phyloP scores from a whole-genome alignment of 768 basidiomycete genomes.

The Clitopilus hobsonii region DNA sequence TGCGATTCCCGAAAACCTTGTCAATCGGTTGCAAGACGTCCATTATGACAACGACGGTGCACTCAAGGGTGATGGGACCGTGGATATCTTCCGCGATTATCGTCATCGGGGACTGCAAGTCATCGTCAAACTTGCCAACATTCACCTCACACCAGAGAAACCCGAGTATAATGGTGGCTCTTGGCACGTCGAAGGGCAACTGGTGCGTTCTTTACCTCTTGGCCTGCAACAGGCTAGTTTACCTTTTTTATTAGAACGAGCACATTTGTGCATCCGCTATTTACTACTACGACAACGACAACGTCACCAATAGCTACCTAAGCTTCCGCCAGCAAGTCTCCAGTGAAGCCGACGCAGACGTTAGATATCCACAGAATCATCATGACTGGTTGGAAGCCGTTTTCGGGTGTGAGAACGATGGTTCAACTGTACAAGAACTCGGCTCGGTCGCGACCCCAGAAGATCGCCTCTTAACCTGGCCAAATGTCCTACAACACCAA shows the following conservation, averaged over 20 bases:
- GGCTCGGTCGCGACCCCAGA: constrained; percentile 20
- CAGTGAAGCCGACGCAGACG: constrained; percentile 3
- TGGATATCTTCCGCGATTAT: constrained; percentile 10
- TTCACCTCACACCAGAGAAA: constrained; percentile 30
- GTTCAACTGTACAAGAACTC: constrained; percentile 13
- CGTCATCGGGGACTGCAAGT: constrained; percentile 19
- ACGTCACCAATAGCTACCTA: constrained; percentile 23
- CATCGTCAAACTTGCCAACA: constrained; percentile 27
- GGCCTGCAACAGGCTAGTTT: too few species aligned
- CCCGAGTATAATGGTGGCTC: constrained; percentile 28
- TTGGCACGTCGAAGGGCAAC: constrained; percentile 33
- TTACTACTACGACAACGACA: constrained; percentile 20
- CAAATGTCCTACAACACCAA: constrained; percentile 28
- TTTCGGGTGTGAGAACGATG: constrained; percentile 13
- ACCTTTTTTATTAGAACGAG: constrained; percentile 12
- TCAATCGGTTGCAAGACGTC: too few species aligned
- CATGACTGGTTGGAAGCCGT: constrained; percentile 15
- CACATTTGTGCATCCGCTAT: constrained; percentile 20
- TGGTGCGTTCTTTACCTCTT: constrained; percentile 4
- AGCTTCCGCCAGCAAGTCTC: constrained; percentile 21
- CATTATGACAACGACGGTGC: neutral
- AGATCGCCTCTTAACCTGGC: constrained; percentile 24
- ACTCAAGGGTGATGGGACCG: constrained; percentile 5
- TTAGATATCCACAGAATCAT: constrained; percentile 11
- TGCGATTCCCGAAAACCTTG: neutral